These are phyloP conservation scores for Euphrasia arctica DNA, from an alignment of 305 asterid species.

Conservation along the genomic window DNA sequence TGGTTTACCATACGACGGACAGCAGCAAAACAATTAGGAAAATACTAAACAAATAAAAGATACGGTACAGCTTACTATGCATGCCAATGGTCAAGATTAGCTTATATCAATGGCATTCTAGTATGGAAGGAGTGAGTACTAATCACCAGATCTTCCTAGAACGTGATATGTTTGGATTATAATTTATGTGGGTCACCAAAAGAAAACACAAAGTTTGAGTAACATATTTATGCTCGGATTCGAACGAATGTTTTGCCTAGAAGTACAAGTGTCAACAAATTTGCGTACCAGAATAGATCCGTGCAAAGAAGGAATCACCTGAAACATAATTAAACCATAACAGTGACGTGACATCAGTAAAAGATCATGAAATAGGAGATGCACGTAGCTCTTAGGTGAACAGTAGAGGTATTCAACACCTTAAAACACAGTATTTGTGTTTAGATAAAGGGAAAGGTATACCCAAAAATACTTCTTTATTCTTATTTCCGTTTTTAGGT, in stretches of 20 bases:
- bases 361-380: conserved; percentile 15
- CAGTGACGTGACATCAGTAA: conserved; percentile 4
- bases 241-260: background rate
- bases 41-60: background rate
- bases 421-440: too few species aligned
- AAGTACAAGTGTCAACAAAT: conserved; percentile 18
- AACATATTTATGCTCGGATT: background rate
- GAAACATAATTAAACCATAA: conserved; percentile 22
- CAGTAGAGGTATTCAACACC: too few species aligned
- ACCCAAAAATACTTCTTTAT: background rate
- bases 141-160: too few species aligned
- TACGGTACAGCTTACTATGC: background rate
- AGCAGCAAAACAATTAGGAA: background rate
- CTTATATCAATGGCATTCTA: conserved; percentile 7
- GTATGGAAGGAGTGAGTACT: background rate
- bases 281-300: conserved; percentile 51
- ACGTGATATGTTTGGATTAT: background rate
- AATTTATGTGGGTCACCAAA: background rate
- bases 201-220: background rate
- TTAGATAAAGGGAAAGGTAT: background rate
- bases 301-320: conserved; percentile 66
- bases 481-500: background rate
- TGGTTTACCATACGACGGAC: background rate
- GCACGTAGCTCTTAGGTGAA: background rate
- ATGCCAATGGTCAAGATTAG: conserved; percentile 4